Evolutionary conservation across 148 eudicot species (phyloP).

Genomic region (Vaccinium myrtillus): DNA sequence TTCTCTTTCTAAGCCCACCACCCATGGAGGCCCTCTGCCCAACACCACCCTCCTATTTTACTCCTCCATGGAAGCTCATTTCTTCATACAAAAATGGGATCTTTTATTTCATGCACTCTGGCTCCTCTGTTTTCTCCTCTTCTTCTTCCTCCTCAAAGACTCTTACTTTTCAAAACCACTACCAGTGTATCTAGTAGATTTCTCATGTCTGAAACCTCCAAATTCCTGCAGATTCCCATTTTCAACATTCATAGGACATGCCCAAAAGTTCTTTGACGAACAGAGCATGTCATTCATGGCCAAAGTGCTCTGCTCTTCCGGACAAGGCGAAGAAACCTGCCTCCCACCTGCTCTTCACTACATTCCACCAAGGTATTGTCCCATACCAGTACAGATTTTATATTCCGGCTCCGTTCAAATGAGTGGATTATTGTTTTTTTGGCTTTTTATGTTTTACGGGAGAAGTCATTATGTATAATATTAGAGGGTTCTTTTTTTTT

Average conservation of each 20-base stretch:
- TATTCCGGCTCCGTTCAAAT: not conserved
- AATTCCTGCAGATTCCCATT: conserved; percentile 50
- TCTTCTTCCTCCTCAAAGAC: conserved; percentile 10
- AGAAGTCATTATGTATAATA: too few relatives aligned
- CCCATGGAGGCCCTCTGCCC: not conserved
- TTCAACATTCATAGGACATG: conserved; percentile 54
- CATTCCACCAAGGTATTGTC: conserved; percentile 48
- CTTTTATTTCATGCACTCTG: conserved; percentile 31
- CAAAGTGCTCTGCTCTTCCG: conserved; percentile 52
- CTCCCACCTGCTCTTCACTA: conserved; percentile 68
- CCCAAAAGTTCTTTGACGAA: conserved; percentile 24
- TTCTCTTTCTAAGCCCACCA: conserved; percentile 11
- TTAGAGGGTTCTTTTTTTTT: too few relatives aligned
- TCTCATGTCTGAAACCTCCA: conserved; percentile 70
- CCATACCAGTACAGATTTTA: not conserved
- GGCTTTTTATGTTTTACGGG: too few relatives aligned
- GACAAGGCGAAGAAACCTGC: conserved; percentile 58
- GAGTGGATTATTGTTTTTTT: too few relatives aligned
- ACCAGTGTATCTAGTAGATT: conserved; percentile 59
- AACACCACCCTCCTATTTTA: conserved; percentile 17
- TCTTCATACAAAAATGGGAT: conserved; percentile 33
- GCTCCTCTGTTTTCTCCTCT: conserved; percentile 19
- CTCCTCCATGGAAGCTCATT: conserved; percentile 29
- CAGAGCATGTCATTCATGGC: conserved; percentile 55
- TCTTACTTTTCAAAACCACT: conserved; percentile 21